A percentile compares a stretch with the other conserved stretches of the same genome.
These are phyloP conservation scores for Phytophthora hybrid DNA, from an alignment of 352 stramenopile genomes.

Conservation along the genomic window DNA sequence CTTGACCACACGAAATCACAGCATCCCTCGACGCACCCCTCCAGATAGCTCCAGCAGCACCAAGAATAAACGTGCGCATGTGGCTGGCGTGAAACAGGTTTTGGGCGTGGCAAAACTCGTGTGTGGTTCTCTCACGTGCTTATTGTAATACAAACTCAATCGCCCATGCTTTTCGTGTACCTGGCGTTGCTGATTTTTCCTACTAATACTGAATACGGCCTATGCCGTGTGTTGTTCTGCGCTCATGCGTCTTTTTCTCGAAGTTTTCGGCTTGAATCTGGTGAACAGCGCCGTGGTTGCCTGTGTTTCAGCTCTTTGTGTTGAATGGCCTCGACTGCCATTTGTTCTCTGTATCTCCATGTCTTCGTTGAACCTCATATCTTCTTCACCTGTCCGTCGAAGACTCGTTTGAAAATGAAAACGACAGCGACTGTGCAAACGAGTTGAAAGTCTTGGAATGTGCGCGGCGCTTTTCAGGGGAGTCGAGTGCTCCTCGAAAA, in stretches of 20 bases:
- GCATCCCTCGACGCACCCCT: background rate
- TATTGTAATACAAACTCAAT: slow-evolving; percentile 42
- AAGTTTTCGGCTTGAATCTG: slow-evolving; percentile 22
- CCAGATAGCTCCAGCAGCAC: background rate
- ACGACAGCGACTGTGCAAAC: slow-evolving; percentile 82
- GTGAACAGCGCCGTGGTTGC: slow-evolving; percentile 7
- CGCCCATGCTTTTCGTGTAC: slow-evolving; percentile 17
- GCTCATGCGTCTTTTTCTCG: slow-evolving; percentile 24
- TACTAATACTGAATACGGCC: slow-evolving; percentile 36
- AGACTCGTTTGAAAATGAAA: slow-evolving; percentile 49
- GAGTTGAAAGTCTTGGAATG: slow-evolving; percentile 84
- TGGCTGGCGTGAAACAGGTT: no score
- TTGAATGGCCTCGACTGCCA: slow-evolving; percentile 12
- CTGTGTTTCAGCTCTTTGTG: slow-evolving; percentile 7
- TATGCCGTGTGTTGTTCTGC: slow-evolving; percentile 22
- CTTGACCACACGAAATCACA: background rate
- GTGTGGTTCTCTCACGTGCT: slow-evolving; percentile 22
- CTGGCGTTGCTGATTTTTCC: slow-evolving; percentile 28
- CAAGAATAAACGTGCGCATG: slow-evolving; percentile 32
- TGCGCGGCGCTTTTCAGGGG: slow-evolving; percentile 75
- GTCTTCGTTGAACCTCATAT: slow-evolving; percentile 1
- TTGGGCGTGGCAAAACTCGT: slow-evolving; percentile 24
- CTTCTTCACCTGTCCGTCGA: slow-evolving; percentile 33
- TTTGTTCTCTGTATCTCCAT: background rate
- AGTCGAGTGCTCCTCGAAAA: slow-evolving; percentile 56